Evolutionary conservation across 345 rosid genomes (phyloP).

Genomic region (Nasturtium officinale): DNA sequence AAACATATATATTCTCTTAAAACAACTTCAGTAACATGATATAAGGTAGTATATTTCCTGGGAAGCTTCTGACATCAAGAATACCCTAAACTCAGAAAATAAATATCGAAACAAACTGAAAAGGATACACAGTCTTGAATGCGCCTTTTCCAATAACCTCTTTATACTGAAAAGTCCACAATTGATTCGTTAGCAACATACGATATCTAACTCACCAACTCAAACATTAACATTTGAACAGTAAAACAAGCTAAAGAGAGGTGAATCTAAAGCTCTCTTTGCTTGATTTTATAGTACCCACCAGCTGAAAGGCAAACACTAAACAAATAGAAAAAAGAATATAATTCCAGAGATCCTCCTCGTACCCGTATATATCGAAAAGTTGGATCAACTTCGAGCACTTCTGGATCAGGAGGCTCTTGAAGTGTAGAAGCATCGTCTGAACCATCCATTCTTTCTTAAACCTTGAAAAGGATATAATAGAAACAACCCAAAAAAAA

Average conservation of each 20-base stretch:
- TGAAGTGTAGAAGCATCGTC: slow-evolving; percentile 51
- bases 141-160: slow-evolving; percentile 79
- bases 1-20: neutral
- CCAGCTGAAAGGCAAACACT: neutral
- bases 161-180: slow-evolving; percentile 57
- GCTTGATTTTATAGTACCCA: slow-evolving; percentile 14
- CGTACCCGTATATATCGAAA: slow-evolving; percentile 62
- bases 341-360: neutral
- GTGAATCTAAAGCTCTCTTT: slow-evolving; percentile 8
- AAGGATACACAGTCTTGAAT: slow-evolving; percentile 83
- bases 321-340: neutral
- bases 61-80: neutral
- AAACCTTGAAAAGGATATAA: slow-evolving; percentile 24
- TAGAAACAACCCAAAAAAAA: slow-evolving; percentile 9
- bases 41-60: neutral
- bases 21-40: neutral
- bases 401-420: slow-evolving; percentile 66
- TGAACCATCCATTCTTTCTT: slow-evolving; percentile 41
- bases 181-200: slow-evolving; percentile 7
- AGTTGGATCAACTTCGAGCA: slow-evolving; percentile 72
- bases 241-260: slow-evolving; percentile 7
- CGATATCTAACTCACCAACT: slow-evolving; percentile 17
- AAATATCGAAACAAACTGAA: neutral
- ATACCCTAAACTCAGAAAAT: neutral
- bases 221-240: neutral